Evolutionary conservation across 2,329 filamentous ascomycete genomes (phyloP).

Genomic region (Fusarium verrucosum): DNA sequence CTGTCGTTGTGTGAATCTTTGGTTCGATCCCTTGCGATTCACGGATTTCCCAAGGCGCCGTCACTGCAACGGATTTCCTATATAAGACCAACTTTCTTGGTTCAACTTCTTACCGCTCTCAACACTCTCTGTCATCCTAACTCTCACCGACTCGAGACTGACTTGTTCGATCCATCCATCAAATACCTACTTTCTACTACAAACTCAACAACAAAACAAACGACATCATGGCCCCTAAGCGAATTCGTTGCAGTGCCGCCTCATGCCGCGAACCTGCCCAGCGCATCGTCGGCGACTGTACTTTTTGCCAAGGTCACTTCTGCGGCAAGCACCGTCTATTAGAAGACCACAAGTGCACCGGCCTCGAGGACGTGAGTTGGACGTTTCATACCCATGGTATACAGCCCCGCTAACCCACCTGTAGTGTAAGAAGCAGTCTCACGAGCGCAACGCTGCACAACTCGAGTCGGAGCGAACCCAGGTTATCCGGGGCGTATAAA

Average conservation of each 20-base stretch:
- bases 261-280: constrained; percentile 89
- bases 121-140: constrained; percentile 5
- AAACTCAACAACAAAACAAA: constrained; percentile 7
- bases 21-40: constrained; percentile 26
- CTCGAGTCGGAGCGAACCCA: constrained; percentile 92
- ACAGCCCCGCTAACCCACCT: constrained; percentile 6
- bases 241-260: constrained; percentile 87
- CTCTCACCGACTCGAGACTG: constrained; percentile 30
- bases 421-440: constrained; percentile 94
- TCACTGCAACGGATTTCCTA: constrained; percentile 22
- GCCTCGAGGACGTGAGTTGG: constrained; percentile 81
- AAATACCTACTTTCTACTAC: not conserved
- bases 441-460: constrained; percentile 92
- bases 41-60: constrained; percentile 20
- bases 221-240: constrained; percentile 72
- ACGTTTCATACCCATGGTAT: not conserved
- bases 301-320: constrained; percentile 92
- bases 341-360: constrained; percentile 92
- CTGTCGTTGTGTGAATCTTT: constrained; percentile 30
- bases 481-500: constrained; percentile 88
- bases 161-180: constrained; percentile 3
- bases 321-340: constrained; percentile 94
- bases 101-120: constrained; percentile 23
- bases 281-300: constrained; percentile 94
- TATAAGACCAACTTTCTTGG: not conserved